A percentile compares a stretch with the other conserved stretches of the same genome.
These are phyloP conservation scores for Exophiala sp. DNA, from an alignment of 2,329 filamentous ascomycete species.

Conservation along the genomic window DNA sequence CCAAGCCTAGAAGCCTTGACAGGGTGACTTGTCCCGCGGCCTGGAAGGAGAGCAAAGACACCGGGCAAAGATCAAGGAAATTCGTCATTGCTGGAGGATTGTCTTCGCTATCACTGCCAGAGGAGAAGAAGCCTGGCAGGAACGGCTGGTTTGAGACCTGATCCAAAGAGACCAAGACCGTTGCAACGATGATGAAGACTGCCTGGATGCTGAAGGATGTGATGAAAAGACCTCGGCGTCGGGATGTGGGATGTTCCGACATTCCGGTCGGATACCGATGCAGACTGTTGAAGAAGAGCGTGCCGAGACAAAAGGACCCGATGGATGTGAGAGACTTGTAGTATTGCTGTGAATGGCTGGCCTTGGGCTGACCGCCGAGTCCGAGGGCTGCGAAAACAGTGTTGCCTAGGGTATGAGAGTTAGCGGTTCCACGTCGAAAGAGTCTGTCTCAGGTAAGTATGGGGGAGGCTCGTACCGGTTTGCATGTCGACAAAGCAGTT, in stretches of 20 bases:
- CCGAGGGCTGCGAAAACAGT: conserved; percentile 42
- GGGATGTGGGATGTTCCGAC: conserved; percentile 30
- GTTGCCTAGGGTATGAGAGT: conserved; percentile 34
- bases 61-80: conserved; percentile 33
- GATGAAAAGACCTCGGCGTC: conserved; percentile 37
- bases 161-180: conserved; percentile 34
- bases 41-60: conserved; percentile 39
- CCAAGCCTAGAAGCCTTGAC: conserved; percentile 38
- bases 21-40: conserved; percentile 40
- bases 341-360: conserved; percentile 38
- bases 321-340: conserved; percentile 41
- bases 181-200: conserved; percentile 33
- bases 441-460: background rate
- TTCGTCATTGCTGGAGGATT: conserved; percentile 14
- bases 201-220: conserved; percentile 39
- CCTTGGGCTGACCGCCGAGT: conserved; percentile 36
- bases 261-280: conserved; percentile 33
- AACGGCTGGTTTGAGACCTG: conserved; percentile 32
- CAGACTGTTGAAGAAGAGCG: conserved; percentile 37
- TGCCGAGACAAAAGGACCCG: conserved; percentile 35
- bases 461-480: conserved; percentile 35
- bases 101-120: conserved; percentile 17
- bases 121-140: conserved; percentile 25
- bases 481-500: conserved; percentile 46
- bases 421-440: no score